These are phyloP conservation scores for Sugiyamaella japonica DNA, from an alignment of 1,139 yeast species.

Conservation along the genomic window DNA sequence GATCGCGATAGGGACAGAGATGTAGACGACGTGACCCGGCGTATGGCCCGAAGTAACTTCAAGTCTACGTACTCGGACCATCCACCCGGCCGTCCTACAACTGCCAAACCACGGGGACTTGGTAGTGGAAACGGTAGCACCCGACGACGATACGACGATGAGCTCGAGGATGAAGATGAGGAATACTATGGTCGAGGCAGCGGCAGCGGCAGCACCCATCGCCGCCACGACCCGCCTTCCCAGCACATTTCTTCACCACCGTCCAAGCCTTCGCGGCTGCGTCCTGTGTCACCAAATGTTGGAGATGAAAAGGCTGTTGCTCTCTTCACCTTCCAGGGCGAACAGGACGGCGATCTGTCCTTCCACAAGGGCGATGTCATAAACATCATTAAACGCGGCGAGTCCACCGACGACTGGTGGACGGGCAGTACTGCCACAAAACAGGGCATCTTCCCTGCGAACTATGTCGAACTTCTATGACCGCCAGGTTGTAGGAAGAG, in stretches of 20 bases:
- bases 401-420: conserved; percentile 97
- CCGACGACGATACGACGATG: conserved; percentile 8
- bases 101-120: conserved; percentile 52
- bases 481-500: not conserved
- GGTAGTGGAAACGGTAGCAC: conserved; percentile 5
- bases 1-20: conserved; percentile 29
- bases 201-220: conserved; percentile 5
- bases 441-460: conserved; percentile 96
- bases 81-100: conserved; percentile 46
- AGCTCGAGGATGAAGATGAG: conserved; percentile 13
- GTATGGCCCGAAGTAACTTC: conserved; percentile 40
- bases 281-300: conserved; percentile 38
- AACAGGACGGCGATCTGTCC: conserved; percentile 85
- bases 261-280: conserved; percentile 24
- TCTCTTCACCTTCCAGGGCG: conserved; percentile 82
- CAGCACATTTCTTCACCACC: conserved; percentile 1
- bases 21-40: conserved; percentile 39
- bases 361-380: conserved; percentile 96
- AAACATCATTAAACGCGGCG: conserved; percentile 78
- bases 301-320: conserved; percentile 82
- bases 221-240: not conserved
- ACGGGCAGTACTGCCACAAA: conserved; percentile 82
- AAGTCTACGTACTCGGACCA: conserved; percentile 36
- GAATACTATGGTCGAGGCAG: conserved; percentile 1
- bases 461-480: conserved; percentile 78